phyloP scores from a whole-genome alignment of 2,329 filamentous ascomycete species.

The Colletotrichum spinosum region DNA sequence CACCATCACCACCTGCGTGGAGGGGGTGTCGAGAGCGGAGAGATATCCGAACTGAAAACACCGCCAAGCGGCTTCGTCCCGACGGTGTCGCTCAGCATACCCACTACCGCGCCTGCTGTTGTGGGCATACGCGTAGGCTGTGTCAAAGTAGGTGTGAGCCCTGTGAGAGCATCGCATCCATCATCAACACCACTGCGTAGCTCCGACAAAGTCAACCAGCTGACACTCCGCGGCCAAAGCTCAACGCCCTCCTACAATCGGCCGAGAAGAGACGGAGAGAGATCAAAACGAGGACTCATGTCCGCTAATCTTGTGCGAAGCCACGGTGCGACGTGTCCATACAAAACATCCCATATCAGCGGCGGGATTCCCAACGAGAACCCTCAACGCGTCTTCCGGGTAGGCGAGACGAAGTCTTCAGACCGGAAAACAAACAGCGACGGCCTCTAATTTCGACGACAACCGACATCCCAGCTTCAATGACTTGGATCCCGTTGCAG shows the following conservation, averaged over 20 bases:
- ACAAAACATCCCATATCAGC: background rate
- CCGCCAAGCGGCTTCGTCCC: constrained; percentile 31
- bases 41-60: constrained; percentile 35
- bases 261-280: constrained; percentile 29
- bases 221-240: constrained; percentile 29
- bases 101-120: constrained; percentile 16
- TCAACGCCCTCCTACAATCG: constrained; percentile 27
- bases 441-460: constrained; percentile 1
- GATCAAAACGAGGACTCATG: constrained; percentile 30
- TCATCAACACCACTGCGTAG: constrained; percentile 8
- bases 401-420: background rate
- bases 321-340: constrained; percentile 24
- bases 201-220: constrained; percentile 10
- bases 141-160: background rate
- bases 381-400: background rate
- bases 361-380: constrained; percentile 9
- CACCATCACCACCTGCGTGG: background rate
- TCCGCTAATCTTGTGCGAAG: constrained; percentile 35
- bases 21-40: constrained; percentile 20
- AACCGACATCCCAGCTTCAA: constrained; percentile 24
- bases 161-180: constrained; percentile 33
- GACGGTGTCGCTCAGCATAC: constrained; percentile 5
- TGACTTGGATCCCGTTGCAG: constrained; percentile 29
- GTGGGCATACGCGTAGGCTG: constrained; percentile 13
- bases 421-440: background rate